Evolutionary conservation across 371 early-diverging fungal species (phyloP).

Genomic region (Rhizomucor miehei): DNA sequence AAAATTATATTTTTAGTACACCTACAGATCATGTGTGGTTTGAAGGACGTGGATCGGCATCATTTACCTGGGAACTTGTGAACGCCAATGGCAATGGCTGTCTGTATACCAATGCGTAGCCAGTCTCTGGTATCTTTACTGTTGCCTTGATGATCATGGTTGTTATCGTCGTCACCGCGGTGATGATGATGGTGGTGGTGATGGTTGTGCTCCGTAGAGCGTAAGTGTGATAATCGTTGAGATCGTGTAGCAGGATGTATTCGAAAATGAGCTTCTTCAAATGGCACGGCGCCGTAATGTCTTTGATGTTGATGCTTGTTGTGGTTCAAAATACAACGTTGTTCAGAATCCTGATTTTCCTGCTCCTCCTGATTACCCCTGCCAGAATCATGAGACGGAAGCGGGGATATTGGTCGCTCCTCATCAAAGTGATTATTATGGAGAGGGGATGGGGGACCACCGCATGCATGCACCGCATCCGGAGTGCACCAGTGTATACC

Average conservation of each 20-base stretch:
- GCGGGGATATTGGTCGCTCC: constrained; percentile 1
- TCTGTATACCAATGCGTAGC: constrained; percentile 65
- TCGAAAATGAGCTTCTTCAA: constrained; percentile 34
- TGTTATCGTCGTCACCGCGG: constrained; percentile 10
- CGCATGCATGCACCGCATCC: constrained; percentile 39
- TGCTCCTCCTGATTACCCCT: background rate
- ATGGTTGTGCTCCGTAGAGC: constrained; percentile 5
- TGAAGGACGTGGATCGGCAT: background rate
- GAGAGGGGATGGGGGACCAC: constrained; percentile 16
- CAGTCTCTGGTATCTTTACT: background rate
- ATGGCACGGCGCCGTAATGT: constrained; percentile 26
- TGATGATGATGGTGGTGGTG: constrained; percentile 23
- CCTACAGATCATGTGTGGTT: background rate
- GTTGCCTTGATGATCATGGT: constrained; percentile 11
- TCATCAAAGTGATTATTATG: background rate
- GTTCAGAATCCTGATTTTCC: background rate
- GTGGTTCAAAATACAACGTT: background rate
- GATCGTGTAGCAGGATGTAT: constrained; percentile 23
- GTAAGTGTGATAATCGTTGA: constrained; percentile 8
- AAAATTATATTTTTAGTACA: background rate
- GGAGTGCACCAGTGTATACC: constrained; percentile 33
- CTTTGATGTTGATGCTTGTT: background rate
- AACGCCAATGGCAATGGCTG: constrained; percentile 72
- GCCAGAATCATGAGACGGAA: background rate
- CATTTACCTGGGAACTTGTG: constrained; percentile 73